Evolutionary conservation across 768 basidiomycete genomes (phyloP).

Genomic region (Dentipellis fragilis): DNA sequence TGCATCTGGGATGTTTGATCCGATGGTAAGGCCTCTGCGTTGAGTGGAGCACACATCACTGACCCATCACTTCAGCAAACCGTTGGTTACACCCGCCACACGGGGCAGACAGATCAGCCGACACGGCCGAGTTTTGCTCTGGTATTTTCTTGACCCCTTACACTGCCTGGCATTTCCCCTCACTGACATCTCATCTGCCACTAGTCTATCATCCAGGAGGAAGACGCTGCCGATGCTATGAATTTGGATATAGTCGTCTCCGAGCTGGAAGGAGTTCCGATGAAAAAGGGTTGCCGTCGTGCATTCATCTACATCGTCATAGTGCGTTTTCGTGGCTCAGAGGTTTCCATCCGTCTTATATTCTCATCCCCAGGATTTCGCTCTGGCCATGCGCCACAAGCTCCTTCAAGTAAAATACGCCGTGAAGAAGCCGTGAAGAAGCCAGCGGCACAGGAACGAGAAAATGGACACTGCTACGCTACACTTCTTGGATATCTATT

Average conservation of each 20-base stretch:
- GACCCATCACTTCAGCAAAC: background rate
- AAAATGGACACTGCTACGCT: too few species aligned
- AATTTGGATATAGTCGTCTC: background rate
- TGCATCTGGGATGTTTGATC: background rate
- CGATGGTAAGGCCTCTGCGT: background rate
- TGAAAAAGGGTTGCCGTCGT: background rate
- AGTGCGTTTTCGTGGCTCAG: background rate
- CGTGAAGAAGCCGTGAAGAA: background rate
- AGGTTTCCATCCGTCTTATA: background rate
- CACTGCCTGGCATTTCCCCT: background rate
- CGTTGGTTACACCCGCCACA: background rate
- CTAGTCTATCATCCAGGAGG: background rate
- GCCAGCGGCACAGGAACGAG: background rate
- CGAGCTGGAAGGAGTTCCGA: background rate
- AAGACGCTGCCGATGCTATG: background rate
- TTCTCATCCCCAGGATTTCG: background rate
- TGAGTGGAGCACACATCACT: background rate
- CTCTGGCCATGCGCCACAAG: background rate
- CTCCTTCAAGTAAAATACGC: background rate
- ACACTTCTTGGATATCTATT: too few species aligned
- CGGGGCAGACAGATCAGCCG: background rate
- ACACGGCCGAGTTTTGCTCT: background rate
- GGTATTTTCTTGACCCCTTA: background rate
- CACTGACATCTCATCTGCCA: background rate
- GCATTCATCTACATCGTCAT: background rate